These are phyloP conservation scores for Heterobasidion annosum DNA, from an alignment of 1,284 basidiomycete genomes.

Conservation along the genomic window DNA sequence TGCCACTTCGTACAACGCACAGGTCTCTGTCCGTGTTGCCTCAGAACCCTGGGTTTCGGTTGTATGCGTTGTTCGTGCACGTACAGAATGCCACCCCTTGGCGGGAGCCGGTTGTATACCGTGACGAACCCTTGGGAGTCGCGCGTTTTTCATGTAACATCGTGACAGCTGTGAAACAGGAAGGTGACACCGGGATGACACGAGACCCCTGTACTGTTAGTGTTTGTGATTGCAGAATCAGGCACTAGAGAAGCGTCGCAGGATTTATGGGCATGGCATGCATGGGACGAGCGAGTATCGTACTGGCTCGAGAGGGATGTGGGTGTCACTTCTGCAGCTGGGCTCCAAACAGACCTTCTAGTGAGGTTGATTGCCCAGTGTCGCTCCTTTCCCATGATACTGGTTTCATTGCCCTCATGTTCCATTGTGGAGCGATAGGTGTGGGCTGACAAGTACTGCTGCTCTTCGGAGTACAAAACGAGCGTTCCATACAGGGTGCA, in stretches of 20 bases:
- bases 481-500: neutral
- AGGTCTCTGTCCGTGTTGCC: neutral
- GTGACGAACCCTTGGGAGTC: neutral
- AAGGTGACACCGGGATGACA: neutral
- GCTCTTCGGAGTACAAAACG: neutral
- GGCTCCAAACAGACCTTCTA: neutral
- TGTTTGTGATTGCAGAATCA: neutral
- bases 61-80: neutral
- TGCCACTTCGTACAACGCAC: neutral
- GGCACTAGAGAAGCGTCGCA: neutral
- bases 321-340: neutral
- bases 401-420: neutral
- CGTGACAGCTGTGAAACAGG: neutral
- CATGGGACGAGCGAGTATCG: neutral
- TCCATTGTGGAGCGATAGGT: neutral
- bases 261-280: neutral
- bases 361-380: neutral
- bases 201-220: neutral
- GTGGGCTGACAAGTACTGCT: neutral
- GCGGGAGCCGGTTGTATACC: neutral
- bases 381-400: neutral
- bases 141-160: neutral
- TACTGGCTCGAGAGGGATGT: neutral
- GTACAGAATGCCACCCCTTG: neutral
- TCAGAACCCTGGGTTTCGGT: neutral